These are phyloP conservation scores for Vanrija sp. DNA, from an alignment of 1,284 basidiomycete genomes.

Conservation along the genomic window DNA sequence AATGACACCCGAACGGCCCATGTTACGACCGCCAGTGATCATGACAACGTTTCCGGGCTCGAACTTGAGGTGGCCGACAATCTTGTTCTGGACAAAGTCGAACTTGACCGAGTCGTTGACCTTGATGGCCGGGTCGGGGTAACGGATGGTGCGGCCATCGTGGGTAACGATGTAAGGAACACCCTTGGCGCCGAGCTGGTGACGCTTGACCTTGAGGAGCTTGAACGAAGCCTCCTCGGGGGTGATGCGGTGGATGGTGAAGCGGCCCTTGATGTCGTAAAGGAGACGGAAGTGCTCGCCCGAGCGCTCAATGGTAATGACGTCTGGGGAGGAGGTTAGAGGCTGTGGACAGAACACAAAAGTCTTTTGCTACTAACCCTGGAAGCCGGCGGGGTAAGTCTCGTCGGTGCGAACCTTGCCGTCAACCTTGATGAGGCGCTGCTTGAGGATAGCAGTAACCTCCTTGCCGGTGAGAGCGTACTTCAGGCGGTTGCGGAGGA, in stretches of 20 bases:
- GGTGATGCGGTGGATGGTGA: constrained; percentile 99
- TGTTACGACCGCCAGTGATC: constrained; percentile 99
- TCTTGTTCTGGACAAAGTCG: constrained; percentile 92
- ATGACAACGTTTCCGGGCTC: constrained; percentile 97
- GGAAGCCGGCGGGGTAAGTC: constrained; percentile 95
- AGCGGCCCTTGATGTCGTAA: constrained; percentile 99
- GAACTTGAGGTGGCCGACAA: constrained; percentile 90
- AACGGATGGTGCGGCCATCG: constrained; percentile 99
- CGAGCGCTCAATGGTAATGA: constrained; percentile 95
- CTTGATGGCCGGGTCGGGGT: constrained; percentile 92
- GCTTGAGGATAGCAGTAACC: constrained; percentile 90
- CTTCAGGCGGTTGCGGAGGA: constrained; percentile 98
- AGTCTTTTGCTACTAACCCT: constrained; percentile 60
- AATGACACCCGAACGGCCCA: constrained; percentile 96
- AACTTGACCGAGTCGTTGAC: constrained; percentile 99
- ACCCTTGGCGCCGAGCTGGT: constrained; percentile 87
- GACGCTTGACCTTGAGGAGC: constrained; percentile 92
- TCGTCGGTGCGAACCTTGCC: constrained; percentile 97
- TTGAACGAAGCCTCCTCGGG: constrained; percentile 97
- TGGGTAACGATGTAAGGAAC: constrained; percentile 98
- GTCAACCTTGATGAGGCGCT: constrained; percentile 98
- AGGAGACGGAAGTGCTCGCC: constrained; percentile 99
- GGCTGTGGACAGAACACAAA: background rate
- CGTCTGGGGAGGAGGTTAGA: constrained; percentile 59
- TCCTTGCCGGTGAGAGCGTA: constrained; percentile 96